Percentiles rank a stretch among this genome's conserved stretches.
Conservation (phyloP, 1,284 basidiomycete genomes). For the Mycena citricolor region DNA sequence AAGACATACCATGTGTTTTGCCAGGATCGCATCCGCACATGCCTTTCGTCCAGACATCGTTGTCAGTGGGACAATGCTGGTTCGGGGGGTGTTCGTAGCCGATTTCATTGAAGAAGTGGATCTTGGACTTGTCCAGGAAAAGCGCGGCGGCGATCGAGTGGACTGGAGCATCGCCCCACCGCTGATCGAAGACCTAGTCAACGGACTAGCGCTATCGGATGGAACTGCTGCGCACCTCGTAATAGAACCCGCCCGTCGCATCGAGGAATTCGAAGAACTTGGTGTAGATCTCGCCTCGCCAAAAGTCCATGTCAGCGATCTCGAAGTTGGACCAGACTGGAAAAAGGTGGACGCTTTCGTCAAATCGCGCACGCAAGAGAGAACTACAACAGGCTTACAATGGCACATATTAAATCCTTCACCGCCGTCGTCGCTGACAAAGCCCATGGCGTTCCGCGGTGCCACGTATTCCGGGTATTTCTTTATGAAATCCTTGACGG, state of each 20-base stretch:
- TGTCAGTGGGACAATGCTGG: conserved; percentile 60
- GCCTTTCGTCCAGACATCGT: conserved; percentile 45
- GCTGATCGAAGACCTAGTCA: conserved; percentile 36
- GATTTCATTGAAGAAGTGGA: conserved; percentile 70
- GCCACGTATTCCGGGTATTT: conserved; percentile 17
- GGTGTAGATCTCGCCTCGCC: conserved; percentile 62
- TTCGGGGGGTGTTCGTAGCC: conserved; percentile 62
- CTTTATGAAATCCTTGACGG: conserved; percentile 42
- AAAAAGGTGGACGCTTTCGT: neutral
- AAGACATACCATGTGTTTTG: conserved; percentile 50
- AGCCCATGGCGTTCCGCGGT: conserved; percentile 66
- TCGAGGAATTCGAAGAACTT: conserved; percentile 77
- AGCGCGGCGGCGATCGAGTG: conserved; percentile 73
- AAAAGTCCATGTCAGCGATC: conserved; percentile 67
- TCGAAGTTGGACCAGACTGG: conserved; percentile 81
- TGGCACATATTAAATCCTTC: conserved; percentile 74
- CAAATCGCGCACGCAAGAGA: neutral
- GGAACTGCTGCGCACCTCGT: conserved; percentile 49
- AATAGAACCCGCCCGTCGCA: conserved; percentile 72
- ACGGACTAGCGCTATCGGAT: neutral
- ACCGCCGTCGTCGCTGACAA: conserved; percentile 66
- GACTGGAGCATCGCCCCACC: conserved; percentile 82
- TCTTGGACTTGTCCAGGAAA: conserved; percentile 59
- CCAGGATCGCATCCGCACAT: conserved; percentile 53
- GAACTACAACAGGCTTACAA: conserved; percentile 30